phyloP scores from a whole-genome alignment of 2,329 filamentous ascomycete species.

The Sclerotinia glacialis region DNA sequence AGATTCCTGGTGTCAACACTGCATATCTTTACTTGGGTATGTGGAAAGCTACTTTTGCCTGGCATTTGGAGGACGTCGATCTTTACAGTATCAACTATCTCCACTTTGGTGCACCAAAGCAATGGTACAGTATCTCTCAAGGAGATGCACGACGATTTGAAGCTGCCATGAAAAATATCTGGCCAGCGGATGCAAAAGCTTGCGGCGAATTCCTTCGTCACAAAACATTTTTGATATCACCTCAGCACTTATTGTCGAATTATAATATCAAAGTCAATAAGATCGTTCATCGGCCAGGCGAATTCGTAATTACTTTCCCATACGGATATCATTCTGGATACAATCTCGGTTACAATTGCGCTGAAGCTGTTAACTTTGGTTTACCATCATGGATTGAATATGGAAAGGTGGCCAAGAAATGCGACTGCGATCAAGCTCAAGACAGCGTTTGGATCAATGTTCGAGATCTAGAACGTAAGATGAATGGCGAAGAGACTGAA shows the following conservation, averaged over 20 bases:
- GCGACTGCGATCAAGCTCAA: conserved; percentile 88
- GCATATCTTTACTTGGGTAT: conserved; percentile 97
- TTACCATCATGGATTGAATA: conserved; percentile 93
- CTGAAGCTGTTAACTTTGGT: conserved; percentile 97
- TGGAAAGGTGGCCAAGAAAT: conserved; percentile 93
- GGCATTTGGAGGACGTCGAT: conserved; percentile 98
- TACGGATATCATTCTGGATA: conserved; percentile 99
- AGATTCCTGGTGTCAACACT: conserved; percentile 96
- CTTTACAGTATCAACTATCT: conserved; percentile 99
- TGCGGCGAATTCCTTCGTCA: conserved; percentile 95
- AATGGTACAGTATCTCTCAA: conserved; percentile 99
- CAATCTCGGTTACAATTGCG: conserved; percentile 97
- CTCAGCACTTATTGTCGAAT: conserved; percentile 78
- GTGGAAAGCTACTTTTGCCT: conserved; percentile 99
- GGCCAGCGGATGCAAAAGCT: conserved; percentile 91
- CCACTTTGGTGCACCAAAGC: conserved; percentile 96
- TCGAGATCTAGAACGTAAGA: conserved; percentile 88
- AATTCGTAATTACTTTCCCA: conserved; percentile 97
- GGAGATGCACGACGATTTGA: conserved; percentile 91
- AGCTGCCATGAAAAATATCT: conserved; percentile 89
- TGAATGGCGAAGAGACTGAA: conserved; percentile 84
- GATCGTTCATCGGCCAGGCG: conserved; percentile 89
- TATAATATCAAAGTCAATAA: conserved; percentile 97
- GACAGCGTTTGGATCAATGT: conserved; percentile 99
- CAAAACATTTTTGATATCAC: conserved; percentile 96